Conservation (phyloP, 495 filamentous ascomycete species). For the Aspergillus ostianus region DNA sequence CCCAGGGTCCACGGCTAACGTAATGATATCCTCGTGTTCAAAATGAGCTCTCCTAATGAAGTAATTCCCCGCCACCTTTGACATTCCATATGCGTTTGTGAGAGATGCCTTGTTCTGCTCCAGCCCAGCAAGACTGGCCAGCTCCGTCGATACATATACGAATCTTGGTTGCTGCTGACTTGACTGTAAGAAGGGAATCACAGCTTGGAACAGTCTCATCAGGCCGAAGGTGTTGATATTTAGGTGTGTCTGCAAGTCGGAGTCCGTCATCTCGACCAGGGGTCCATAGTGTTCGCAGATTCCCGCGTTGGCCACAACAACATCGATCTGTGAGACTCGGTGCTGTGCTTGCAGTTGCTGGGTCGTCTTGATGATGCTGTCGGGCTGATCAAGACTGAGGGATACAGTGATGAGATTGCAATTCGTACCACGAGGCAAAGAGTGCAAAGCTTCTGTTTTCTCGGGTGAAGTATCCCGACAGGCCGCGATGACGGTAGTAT, state of each 20-base stretch:
- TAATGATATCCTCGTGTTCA: slow-evolving; percentile 31
- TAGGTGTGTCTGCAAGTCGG: slow-evolving; percentile 32
- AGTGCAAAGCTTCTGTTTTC: slow-evolving; percentile 17
- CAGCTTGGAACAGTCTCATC: slow-evolving; percentile 39
- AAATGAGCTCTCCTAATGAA: slow-evolving; percentile 36
- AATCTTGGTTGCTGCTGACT: slow-evolving; percentile 30
- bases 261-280: slow-evolving; percentile 22
- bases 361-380: slow-evolving; percentile 19
- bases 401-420: slow-evolving; percentile 38
- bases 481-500: slow-evolving; percentile 47
- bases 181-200: slow-evolving; percentile 25
- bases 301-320: slow-evolving; percentile 52
- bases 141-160: slow-evolving; percentile 31
- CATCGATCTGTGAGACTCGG: slow-evolving; percentile 33
- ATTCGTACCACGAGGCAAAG: slow-evolving; percentile 23
- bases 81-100: slow-evolving; percentile 33
- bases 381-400: slow-evolving; percentile 29
- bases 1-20: slow-evolving; percentile 39
- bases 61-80: slow-evolving; percentile 41
- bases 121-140: slow-evolving; percentile 27
- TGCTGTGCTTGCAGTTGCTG: slow-evolving; percentile 13
- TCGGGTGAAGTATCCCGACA: slow-evolving; percentile 28
- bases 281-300: slow-evolving; percentile 27
- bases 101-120: slow-evolving; percentile 18
- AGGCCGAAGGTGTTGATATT: slow-evolving; percentile 41